These are phyloP conservation scores for Blastocrithidia nonstop DNA, from an alignment of 208 protist genomes.

Conservation along the genomic window DNA sequence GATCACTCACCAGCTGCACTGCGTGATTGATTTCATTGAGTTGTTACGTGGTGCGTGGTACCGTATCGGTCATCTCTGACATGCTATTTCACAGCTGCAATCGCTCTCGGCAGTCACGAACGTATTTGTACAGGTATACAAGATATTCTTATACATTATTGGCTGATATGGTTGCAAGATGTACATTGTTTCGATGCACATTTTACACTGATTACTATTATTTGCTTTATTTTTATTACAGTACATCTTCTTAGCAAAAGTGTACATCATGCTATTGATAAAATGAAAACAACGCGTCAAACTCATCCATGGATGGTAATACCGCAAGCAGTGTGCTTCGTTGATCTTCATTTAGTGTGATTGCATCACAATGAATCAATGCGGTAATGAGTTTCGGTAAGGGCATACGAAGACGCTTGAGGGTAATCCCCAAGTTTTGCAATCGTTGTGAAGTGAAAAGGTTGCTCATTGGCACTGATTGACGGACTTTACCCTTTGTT, in stretches of 20 bases:
- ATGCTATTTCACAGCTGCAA: conserved; percentile 43
- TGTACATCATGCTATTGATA: too few relatives aligned
- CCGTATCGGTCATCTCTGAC: conserved; percentile 27
- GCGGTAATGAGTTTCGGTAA: conserved; percentile 26
- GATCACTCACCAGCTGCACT: conserved; percentile 18
- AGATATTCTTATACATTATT: conserved; percentile 48
- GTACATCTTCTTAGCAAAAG: too few relatives aligned
- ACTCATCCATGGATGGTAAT: conserved; percentile 34
- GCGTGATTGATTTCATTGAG: conserved; percentile 35
- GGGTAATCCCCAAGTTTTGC: conserved; percentile 61
- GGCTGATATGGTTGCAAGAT: conserved; percentile 13
- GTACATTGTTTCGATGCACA: neutral
- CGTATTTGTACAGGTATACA: conserved; percentile 24
- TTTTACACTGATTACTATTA: neutral
- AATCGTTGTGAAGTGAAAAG: too few relatives aligned
- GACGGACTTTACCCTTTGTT: too few relatives aligned
- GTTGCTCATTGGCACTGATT: too few relatives aligned
- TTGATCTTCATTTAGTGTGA: conserved; percentile 19
- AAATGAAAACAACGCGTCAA: conserved; percentile 18
- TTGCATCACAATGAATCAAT: conserved; percentile 31
- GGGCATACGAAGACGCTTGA: conserved; percentile 43
- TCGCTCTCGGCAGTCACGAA: conserved; percentile 47
- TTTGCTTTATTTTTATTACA: conserved; percentile 10
- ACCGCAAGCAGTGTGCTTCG: conserved; percentile 21
- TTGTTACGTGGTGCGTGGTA: conserved; percentile 15